Evolutionary conservation across 441 rosid genomes (phyloP), one percentile per base, ranked within the genome.

Genomic region (Bruguiera hainesii): DNA sequence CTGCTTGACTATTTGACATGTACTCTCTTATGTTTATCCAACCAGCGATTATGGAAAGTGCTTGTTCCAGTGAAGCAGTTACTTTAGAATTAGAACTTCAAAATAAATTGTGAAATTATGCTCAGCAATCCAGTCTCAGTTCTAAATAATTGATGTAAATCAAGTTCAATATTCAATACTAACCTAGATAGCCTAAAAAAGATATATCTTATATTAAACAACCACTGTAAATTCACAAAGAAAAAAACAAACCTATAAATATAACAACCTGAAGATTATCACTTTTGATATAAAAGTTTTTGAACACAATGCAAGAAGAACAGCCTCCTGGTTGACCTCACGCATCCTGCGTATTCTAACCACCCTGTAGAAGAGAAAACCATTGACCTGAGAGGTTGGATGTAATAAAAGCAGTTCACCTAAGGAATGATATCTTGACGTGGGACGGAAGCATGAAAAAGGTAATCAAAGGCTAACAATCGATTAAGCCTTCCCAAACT

Each of bases 291-390:
- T 89, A 76, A 95, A 91, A 53, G 97, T 89, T 81, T 90, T 89
- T 42, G 93, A 80, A 81, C 99, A 95, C 78, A 95, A 74, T 61
- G 97, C 87, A 61, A 95, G 88, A 69, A 95, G 98, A 77, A 95
- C 97, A 3, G 97, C 96, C 81, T 90, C 98, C 82, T 88, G 96
- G 76, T 92, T 88, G 21, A 81, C 86, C 77, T 89, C 98, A 48
- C 94, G 96, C 81, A 84, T 86, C 76, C 98, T 84, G 25, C 93
- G 98, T 76, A 92, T 76, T 73, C 97, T 92, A 64, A 95, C 87
- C 76, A 95, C 98, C 89, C 98, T 95, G 70, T 66, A 78, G 20
- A 76, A 49, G 69, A 71, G 46, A 55, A 65, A 71, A 42, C 55
- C 21, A 66, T 59, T 30, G 20, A 61, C 52, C n/a, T 39, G 39